Conservation (phyloP, 306 rosid species). For the Cicer bijugum region DNA sequence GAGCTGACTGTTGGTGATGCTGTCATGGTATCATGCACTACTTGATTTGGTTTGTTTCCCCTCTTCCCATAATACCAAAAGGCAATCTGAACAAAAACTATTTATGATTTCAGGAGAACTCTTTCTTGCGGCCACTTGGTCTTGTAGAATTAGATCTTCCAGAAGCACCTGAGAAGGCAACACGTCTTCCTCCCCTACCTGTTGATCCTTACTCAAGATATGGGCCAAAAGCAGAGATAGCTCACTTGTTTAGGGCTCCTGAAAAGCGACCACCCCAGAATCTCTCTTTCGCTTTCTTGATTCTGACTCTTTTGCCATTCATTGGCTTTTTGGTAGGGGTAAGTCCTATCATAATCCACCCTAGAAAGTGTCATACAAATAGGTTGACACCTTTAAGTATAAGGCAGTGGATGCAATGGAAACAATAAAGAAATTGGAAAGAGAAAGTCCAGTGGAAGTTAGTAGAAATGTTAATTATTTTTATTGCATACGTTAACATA, state of each 20-base stretch:
- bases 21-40: constrained; percentile 72
- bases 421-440: constrained; percentile 1
- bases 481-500: not conserved
- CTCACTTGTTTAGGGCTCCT: constrained; percentile 85
- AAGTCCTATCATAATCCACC: constrained; percentile 49
- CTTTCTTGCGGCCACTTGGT: constrained; percentile 77
- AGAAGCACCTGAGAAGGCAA: constrained; percentile 86
- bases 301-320: constrained; percentile 72
- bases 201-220: constrained; percentile 76
- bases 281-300: constrained; percentile 84
- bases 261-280: constrained; percentile 86
- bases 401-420: not conserved
- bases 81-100: constrained; percentile 36
- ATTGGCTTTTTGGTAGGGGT: constrained; percentile 89
- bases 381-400: constrained; percentile 6
- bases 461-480: constrained; percentile 10
- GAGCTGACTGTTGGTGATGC: constrained; percentile 91
- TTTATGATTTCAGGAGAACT: constrained; percentile 77
- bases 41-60: constrained; percentile 10
- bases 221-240: constrained; percentile 86
- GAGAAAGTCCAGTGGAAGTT: not conserved
- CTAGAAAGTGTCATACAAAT: not conserved
- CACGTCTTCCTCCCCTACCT: constrained; percentile 75
- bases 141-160: constrained; percentile 89
- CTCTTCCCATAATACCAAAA: not conserved